Evolutionary conservation across 352 stramenopile genomes (phyloP).

Genomic region (Phytophthora fragariaefolia): DNA sequence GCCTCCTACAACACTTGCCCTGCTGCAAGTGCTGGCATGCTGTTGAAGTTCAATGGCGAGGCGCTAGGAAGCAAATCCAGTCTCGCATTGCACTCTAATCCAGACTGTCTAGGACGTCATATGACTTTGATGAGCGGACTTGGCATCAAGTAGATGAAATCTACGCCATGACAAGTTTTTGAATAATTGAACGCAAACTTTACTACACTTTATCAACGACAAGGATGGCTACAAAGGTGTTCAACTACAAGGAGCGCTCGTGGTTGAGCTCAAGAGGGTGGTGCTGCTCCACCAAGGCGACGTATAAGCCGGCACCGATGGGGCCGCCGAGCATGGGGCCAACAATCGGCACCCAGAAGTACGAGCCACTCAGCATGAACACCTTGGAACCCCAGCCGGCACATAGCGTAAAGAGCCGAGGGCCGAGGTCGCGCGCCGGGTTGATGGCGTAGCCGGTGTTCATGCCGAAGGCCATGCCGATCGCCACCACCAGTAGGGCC

Average conservation of each 20-base stretch:
- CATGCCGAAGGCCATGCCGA: constrained; percentile 74
- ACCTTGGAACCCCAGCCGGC: constrained; percentile 48
- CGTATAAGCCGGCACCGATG: constrained; percentile 42
- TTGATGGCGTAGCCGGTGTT: constrained; percentile 80
- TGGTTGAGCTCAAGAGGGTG: constrained; percentile 40
- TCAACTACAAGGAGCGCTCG: constrained; percentile 6
- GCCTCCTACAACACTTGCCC: neutral
- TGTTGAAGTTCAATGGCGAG: constrained; percentile 11
- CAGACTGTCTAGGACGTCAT: no score
- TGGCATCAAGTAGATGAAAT: no score
- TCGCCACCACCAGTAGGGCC: constrained; percentile 54
- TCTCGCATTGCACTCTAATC: neutral
- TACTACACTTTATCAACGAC: constrained; percentile 29
- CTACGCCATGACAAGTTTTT: neutral
- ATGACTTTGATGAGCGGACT: no score
- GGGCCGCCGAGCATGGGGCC: constrained; percentile 45
- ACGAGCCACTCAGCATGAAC: constrained; percentile 46
- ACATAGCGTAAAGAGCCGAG: constrained; percentile 48
- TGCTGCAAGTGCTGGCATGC: constrained; percentile 1
- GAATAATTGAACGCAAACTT: constrained; percentile 15
- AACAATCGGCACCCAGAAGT: constrained; percentile 68
- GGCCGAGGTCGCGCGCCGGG: constrained; percentile 56
- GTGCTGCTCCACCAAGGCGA: constrained; percentile 42
- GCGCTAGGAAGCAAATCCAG: neutral
- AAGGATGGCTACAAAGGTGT: no score